Evolutionary conservation across 257 asterid species (phyloP).

Genomic region (Fraxinus cuspidata): DNA sequence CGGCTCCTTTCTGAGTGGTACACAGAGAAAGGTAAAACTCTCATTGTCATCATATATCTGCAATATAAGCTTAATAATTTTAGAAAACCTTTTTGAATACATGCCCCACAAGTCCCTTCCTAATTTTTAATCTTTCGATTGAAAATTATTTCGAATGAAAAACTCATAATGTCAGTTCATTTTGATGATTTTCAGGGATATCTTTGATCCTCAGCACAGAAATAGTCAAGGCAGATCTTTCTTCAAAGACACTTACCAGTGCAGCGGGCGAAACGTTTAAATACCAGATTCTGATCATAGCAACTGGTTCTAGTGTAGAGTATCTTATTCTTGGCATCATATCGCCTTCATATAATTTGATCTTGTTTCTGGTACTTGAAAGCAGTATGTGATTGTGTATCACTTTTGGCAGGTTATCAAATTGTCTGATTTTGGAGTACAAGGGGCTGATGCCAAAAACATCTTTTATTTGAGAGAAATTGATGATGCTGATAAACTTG

Average conservation of each 20-base stretch:
- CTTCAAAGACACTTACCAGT: conserved; percentile 69
- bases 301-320: conserved; percentile 85
- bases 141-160: not conserved
- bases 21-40: conserved; percentile 69
- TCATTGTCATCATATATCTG: conserved; percentile 9
- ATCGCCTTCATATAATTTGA: not conserved
- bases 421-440: conserved; percentile 78
- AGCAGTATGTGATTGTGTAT: conserved; percentile 26
- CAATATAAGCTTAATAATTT: conserved; percentile 5
- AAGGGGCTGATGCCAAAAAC: conserved; percentile 87
- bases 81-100: conserved; percentile 5
- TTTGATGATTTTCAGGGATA: conserved; percentile 57
- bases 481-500: conserved; percentile 88
- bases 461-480: conserved; percentile 85
- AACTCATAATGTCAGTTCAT: conserved; percentile 21
- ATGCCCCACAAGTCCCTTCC: conserved; percentile 2
- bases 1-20: conserved; percentile 94
- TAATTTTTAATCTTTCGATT: not conserved
- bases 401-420: conserved; percentile 59
- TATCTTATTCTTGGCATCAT: not conserved
- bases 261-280: conserved; percentile 68
- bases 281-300: conserved; percentile 65
- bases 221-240: conserved; percentile 80
- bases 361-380: conserved; percentile 8
- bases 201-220: conserved; percentile 84